Conservation (phyloP, 1,284 basidiomycete genomes). For the Fomes fomentarius region DNA sequence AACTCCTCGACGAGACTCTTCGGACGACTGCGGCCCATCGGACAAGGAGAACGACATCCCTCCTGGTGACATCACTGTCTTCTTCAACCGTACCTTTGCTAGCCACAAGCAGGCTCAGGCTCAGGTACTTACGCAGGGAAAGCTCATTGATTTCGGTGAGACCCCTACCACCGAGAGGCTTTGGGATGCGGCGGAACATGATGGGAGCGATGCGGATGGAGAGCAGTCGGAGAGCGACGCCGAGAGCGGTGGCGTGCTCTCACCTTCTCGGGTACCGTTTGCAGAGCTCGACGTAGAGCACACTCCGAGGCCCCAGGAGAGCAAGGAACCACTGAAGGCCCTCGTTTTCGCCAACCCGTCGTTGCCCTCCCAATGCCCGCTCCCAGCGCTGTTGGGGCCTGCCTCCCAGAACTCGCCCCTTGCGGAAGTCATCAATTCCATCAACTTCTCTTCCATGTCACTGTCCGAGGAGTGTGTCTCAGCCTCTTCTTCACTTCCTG, state of each 20-base stretch:
- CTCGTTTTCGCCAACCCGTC: conserved; percentile 5
- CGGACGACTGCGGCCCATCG: conserved; percentile 38
- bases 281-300: conserved; percentile 26
- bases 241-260: not conserved
- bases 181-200: conserved; percentile 30
- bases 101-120: conserved; percentile 18
- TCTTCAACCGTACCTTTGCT: conserved; percentile 50
- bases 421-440: conserved; percentile 39
- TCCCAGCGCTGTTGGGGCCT: conserved; percentile 18
- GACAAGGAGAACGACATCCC: conserved; percentile 65
- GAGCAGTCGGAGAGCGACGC: conserved; percentile 15
- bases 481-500: not conserved
- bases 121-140: conserved; percentile 41
- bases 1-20: conserved; percentile 29
- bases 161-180: conserved; percentile 32
- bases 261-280: conserved; percentile 17
- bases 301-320: conserved; percentile 13
- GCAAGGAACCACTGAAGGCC: conserved; percentile 5
- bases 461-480: conserved; percentile 15
- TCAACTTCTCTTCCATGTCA: conserved; percentile 30
- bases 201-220: conserved; percentile 18
- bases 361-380: not conserved
- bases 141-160: conserved; percentile 65
- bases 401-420: conserved; percentile 37
- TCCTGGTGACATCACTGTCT: conserved; percentile 46